Conservation (phyloP, 805 yeast genomes). For the Metschnikowia sp. region DNA sequence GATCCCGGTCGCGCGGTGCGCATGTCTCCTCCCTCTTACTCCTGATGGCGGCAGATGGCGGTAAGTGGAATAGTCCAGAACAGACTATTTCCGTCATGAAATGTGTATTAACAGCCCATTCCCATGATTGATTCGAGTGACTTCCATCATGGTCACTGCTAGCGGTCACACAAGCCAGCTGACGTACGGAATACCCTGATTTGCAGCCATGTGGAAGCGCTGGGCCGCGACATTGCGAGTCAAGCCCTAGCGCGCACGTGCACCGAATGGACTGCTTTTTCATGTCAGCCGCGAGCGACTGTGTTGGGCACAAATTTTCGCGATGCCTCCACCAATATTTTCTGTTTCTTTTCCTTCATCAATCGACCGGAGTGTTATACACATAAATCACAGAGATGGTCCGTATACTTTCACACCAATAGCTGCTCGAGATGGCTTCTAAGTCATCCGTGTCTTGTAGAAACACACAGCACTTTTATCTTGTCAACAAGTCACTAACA, state of each 20-base stretch:
- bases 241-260: slow-evolving; percentile 15
- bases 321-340: background rate
- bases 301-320: slow-evolving; percentile 15
- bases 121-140: no score
- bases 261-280: slow-evolving; percentile 10
- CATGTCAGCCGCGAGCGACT: background rate
- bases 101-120: no score
- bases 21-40: no score
- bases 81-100: no score
- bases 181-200: background rate
- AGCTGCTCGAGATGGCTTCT: slow-evolving; percentile 1
- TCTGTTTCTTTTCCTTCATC: slow-evolving; percentile 8
- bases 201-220: slow-evolving; percentile 1
- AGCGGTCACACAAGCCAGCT: no score
- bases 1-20: background rate
- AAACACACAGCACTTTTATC: background rate
- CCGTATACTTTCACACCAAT: slow-evolving; percentile 48
- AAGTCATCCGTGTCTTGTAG: background rate
- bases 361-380: slow-evolving; percentile 90
- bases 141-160: no score
- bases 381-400: slow-evolving; percentile 82
- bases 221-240: slow-evolving; percentile 4
- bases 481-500: slow-evolving; percentile 38
- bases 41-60: no score
- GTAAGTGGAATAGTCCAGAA: no score